Evolutionary conservation across 2,329 filamentous ascomycete genomes (phyloP).

Genomic region (Orbilia quercus): DNA sequence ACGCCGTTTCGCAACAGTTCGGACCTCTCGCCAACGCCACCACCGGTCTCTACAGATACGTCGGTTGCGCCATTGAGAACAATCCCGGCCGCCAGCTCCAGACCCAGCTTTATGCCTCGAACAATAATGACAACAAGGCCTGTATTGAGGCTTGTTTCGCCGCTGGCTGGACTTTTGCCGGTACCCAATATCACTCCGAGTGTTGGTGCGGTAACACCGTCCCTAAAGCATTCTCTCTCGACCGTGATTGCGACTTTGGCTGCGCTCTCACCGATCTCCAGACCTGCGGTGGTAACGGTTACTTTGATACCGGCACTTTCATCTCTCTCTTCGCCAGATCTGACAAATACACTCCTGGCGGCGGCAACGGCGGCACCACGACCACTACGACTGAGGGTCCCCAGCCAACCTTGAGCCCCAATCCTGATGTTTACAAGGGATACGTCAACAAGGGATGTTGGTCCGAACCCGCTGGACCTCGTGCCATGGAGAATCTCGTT

Average conservation of each 20-base stretch:
- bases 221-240: slow-evolving; percentile 64
- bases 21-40: slow-evolving; percentile 64
- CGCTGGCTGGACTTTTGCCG: slow-evolving; percentile 65
- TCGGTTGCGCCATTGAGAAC: slow-evolving; percentile 70
- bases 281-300: slow-evolving; percentile 69
- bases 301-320: slow-evolving; percentile 62
- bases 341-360: slow-evolving; percentile 58
- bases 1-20: slow-evolving; percentile 68
- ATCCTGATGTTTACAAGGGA: slow-evolving; percentile 34
- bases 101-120: slow-evolving; percentile 64
- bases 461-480: not conserved
- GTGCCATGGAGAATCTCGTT: slow-evolving; percentile 6
- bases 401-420: slow-evolving; percentile 13
- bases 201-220: slow-evolving; percentile 69
- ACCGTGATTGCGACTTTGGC: slow-evolving; percentile 61
- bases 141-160: slow-evolving; percentile 66
- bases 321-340: slow-evolving; percentile 67
- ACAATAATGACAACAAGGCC: slow-evolving; percentile 64
- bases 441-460: slow-evolving; percentile 41
- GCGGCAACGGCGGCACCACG: slow-evolving; percentile 56
- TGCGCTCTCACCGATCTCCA: slow-evolving; percentile 24
- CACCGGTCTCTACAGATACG: slow-evolving; percentile 67
- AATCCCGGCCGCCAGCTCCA: slow-evolving; percentile 69
- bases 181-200: slow-evolving; percentile 65
- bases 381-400: slow-evolving; percentile 25